Evolutionary conservation across 352 stramenopile species (phyloP), one percentile per base, ranked within the genome.

Genomic region (Phytophthora ohioensis): DNA sequence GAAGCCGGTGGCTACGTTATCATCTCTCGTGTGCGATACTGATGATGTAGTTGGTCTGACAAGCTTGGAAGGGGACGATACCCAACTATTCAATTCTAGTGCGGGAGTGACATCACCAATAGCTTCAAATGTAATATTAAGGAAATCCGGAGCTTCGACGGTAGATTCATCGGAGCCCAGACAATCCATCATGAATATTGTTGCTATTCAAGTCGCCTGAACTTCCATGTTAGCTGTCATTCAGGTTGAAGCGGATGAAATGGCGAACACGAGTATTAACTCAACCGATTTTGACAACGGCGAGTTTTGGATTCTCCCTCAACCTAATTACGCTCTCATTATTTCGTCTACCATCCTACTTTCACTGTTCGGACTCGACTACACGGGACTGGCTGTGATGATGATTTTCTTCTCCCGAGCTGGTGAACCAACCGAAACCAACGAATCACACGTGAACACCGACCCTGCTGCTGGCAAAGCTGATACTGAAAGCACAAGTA

Each of bases 231-330:
- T 85, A 0, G 79, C 74, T 0, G 58, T 69, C 1, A 77, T 81
- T 48, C 79, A 89, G 65, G 66, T 79, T 1, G 51, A 69, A 11
- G 67, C 81, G 3, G 63, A 68, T 3, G 17, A 69, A 21, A 60
- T 77, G 6, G 75, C 78, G 3, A 87, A 89, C 31, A 27, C n/a
- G 0, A 34, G 85, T 3, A 84, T 84, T 76, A 65, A 73, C 4
- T 85, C 78, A 4, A 52, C 57, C 9, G 8, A 73, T 0, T 77
- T 88, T 10, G 78, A 86, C 46, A 73, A 73, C 9, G 75, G 81
- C 21, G 67, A 82, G 35, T 87, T 89, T 31, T 89, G 81, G 79
- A 43, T 82, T 12, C 60, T 89, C 0, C 66, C 75, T 2, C 46
- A 76, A 13, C 59, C 71, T 4, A 57, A 82, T 1, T 3, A 17